phyloP scores from a whole-genome alignment of 352 stramenopile species.

The Phytophthora pisi region DNA sequence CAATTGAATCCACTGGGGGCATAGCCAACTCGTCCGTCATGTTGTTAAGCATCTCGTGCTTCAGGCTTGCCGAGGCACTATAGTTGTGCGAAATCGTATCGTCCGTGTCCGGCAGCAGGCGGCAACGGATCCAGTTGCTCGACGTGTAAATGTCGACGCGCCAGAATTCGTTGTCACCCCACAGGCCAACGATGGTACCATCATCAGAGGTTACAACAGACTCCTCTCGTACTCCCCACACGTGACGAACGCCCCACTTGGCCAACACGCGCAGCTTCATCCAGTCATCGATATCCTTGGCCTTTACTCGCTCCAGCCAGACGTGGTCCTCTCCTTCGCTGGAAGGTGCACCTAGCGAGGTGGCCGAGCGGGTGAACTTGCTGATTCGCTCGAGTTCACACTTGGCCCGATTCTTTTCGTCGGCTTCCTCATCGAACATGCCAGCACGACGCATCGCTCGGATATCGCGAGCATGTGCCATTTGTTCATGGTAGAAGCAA shows the following conservation, averaged over 20 bases:
- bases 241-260: conserved; percentile 83
- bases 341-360: conserved; percentile 26
- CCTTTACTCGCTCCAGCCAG: conserved; percentile 84
- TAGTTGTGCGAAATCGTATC: conserved; percentile 66
- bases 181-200: conserved; percentile 40
- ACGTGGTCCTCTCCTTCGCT: conserved; percentile 57
- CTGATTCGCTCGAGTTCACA: conserved; percentile 72
- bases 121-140: conserved; percentile 86
- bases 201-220: conserved; percentile 26
- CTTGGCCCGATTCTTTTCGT: conserved; percentile 69
- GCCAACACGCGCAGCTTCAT: conserved; percentile 81
- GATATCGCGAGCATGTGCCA: conserved; percentile 79
- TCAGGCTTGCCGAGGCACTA: conserved; percentile 38
- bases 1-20: conserved; percentile 43
- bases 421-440: conserved; percentile 64
- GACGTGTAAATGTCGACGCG: conserved; percentile 86
- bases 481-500: conserved; percentile 86
- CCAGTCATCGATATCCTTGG: conserved; percentile 88
- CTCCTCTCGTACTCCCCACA: conserved; percentile 57
- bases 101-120: conserved; percentile 80
- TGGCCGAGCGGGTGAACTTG: conserved; percentile 58
- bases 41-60: conserved; percentile 40
- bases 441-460: conserved; percentile 55
- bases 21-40: conserved; percentile 43
- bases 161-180: conserved; percentile 78